Percentiles rank a stretch among this genome's conserved stretches.
Evolutionary conservation across 345 rosid genomes (phyloP).

Genomic region (Tarenaya hassleriana): DNA sequence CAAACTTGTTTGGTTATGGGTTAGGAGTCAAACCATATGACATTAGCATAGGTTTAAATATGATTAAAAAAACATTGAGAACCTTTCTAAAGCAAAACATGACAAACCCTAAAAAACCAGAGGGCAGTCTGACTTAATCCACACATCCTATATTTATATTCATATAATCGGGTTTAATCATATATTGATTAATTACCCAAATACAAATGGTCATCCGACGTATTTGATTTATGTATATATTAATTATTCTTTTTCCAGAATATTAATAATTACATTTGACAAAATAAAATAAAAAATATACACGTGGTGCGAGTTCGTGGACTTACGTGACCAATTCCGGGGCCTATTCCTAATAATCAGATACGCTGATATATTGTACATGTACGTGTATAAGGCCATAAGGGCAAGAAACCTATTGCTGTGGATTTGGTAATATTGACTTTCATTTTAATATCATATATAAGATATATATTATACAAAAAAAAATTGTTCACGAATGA

Average conservation of each 20-base stretch:
- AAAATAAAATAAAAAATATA: background rate
- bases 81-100: conserved; percentile 9
- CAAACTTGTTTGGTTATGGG: too few relatives aligned
- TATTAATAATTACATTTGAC: background rate
- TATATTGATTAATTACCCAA: too few relatives aligned
- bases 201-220: too few relatives aligned
- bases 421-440: conserved; percentile 27
- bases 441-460: background rate
- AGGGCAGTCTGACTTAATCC: conserved; percentile 2
- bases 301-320: conserved; percentile 1
- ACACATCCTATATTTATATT: background rate
- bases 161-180: background rate
- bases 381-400: conserved; percentile 8
- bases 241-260: background rate
- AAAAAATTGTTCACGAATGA: background rate
- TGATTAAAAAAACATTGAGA: background rate
- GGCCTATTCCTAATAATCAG: too few relatives aligned
- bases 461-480: background rate
- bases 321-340: too few relatives aligned
- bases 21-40: conserved; percentile 20
- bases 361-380: too few relatives aligned
- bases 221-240: too few relatives aligned
- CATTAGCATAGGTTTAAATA: background rate
- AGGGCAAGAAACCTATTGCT: conserved; percentile 14
- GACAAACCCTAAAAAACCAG: conserved; percentile 7